Base-by-base conservation (phyloP, 139 green algal genomes). In the Chlamydomonas asymmetrica region DNA sequence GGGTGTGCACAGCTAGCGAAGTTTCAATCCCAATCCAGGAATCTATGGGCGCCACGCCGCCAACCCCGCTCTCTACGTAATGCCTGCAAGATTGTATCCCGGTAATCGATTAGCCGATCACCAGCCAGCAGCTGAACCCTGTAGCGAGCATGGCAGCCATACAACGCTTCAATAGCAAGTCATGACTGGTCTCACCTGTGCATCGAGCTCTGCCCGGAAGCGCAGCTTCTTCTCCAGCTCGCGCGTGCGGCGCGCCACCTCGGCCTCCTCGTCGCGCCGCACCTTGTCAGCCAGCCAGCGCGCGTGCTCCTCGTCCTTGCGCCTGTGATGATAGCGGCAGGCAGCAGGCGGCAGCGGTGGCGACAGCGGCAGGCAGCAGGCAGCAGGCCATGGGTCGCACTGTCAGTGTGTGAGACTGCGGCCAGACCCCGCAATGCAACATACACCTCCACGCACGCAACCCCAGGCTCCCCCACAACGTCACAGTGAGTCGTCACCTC, bases 291-390 rank as follows among this genome's bases (percentile, higher is more conserved):
- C 71, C 32, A 77, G 31, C 16, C 32, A 52, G 32, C 59, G 59
- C 2, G 71, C 71, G 59, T 70, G 69, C 16, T 41, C 71, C 71
- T 77, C n/a, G n/a, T n/a, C n/a, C n/a, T n/a, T n/a, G n/a, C n/a
- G n/a, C n/a, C n/a, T n/a, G n/a, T n/a, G n/a, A n/a, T n/a, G n/a
- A n/a, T n/a, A n/a, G 40, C 1, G 50, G 49, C 5, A 45, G 18
- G 43, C 22, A 8, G 41, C n/a, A 3, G 18, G 64, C 18, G 52
- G 38, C 16, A 20, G 63, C 64, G 65, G n/a, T 38, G 16, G 18
- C 31, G 27, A 38, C 1, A 50, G 37, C 16, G 10, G 38, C 6
- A 27, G 1, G 2, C 27, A 9, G 37, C 37, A 50, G 23, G 37
- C 31, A 25, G 27, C 4, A 18, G 2, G 37, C 25, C n/a, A n/a